A percentile compares a stretch with the other conserved stretches of the same genome.
These are phyloP conservation scores for Podospora tetraspora DNA, from an alignment of 495 filamentous ascomycete genomes.

Conservation along the genomic window DNA sequence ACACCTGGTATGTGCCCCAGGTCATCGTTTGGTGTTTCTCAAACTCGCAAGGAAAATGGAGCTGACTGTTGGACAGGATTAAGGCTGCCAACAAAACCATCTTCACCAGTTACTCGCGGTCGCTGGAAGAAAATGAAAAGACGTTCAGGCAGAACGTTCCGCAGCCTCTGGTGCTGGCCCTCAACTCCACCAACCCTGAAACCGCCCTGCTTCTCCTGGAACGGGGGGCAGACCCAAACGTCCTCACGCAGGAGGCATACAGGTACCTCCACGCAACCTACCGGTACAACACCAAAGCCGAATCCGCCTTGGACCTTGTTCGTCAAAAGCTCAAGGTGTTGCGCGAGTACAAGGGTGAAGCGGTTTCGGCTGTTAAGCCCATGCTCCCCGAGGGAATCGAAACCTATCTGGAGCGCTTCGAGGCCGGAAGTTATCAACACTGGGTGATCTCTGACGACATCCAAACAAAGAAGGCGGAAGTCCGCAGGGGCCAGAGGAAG, in stretches of 20 bases:
- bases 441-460: constrained; percentile 42
- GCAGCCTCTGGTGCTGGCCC: constrained; percentile 59
- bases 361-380: background rate
- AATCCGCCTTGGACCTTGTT: constrained; percentile 54
- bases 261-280: constrained; percentile 24
- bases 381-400: constrained; percentile 22
- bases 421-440: constrained; percentile 49
- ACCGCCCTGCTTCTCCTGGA: constrained; percentile 53
- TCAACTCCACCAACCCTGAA: constrained; percentile 44
- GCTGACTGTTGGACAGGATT: constrained; percentile 23
- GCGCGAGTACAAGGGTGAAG: constrained; percentile 37
- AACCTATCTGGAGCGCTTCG: constrained; percentile 42
- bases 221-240: constrained; percentile 54
- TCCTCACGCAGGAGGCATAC: constrained; percentile 36
- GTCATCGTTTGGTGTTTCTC: background rate
- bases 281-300: constrained; percentile 20
- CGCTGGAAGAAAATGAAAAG: constrained; percentile 39
- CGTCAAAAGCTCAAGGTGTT: constrained; percentile 44
- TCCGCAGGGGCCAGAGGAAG: constrained; percentile 20
- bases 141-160: constrained; percentile 33
- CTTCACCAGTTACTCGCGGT: constrained; percentile 21
- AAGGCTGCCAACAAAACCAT: constrained; percentile 34
- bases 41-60: background rate
- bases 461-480: constrained; percentile 2
- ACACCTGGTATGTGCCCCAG: constrained; percentile 29